These are phyloP conservation scores for Leccinum arenicola DNA, from an alignment of 768 basidiomycete genomes.

Conservation along the genomic window DNA sequence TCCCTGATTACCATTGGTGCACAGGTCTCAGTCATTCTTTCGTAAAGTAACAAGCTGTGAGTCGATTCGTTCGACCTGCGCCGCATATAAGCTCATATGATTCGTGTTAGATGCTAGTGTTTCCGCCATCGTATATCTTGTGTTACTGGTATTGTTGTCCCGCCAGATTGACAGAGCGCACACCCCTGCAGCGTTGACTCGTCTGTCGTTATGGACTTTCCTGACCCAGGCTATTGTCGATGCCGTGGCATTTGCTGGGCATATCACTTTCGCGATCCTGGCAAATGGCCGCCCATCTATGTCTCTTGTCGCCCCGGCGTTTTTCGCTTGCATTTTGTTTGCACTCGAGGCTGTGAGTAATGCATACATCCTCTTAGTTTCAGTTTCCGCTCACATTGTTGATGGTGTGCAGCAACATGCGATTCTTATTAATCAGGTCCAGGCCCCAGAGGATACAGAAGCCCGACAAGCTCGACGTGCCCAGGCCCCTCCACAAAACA, in stretches of 20 bases:
- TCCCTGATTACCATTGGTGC: neutral
- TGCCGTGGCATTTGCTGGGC: constrained; percentile 81
- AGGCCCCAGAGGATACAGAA: constrained; percentile 65
- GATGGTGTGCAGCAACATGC: constrained; percentile 67
- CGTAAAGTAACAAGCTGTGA: constrained; percentile 68
- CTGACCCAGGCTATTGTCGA: constrained; percentile 77
- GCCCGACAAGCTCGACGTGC: constrained; percentile 27
- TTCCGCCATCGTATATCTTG: constrained; percentile 63
- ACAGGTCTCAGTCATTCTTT: constrained; percentile 63
- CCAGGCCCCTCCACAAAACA: constrained; percentile 6
- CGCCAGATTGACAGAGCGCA: constrained; percentile 74
- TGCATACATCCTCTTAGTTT: neutral
- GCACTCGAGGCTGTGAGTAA: constrained; percentile 75
- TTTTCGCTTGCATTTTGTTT: constrained; percentile 76
- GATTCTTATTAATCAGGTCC: constrained; percentile 76
- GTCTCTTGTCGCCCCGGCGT: constrained; percentile 80
- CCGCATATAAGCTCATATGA: constrained; percentile 5
- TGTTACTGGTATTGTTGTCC: constrained; percentile 62
- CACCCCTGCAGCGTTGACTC: constrained; percentile 74
- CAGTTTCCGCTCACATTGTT: neutral
- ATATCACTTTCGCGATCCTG: constrained; percentile 84
- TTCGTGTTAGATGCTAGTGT: constrained; percentile 62
- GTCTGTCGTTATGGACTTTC: constrained; percentile 83
- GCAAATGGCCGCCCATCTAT: constrained; percentile 80
- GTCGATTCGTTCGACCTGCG: constrained; percentile 13